A percentile compares a stretch with the other conserved stretches of the same genome.
Conservation (phyloP, 2,329 filamentous ascomycete genomes). For the Alternaria novae-zelandiae region DNA sequence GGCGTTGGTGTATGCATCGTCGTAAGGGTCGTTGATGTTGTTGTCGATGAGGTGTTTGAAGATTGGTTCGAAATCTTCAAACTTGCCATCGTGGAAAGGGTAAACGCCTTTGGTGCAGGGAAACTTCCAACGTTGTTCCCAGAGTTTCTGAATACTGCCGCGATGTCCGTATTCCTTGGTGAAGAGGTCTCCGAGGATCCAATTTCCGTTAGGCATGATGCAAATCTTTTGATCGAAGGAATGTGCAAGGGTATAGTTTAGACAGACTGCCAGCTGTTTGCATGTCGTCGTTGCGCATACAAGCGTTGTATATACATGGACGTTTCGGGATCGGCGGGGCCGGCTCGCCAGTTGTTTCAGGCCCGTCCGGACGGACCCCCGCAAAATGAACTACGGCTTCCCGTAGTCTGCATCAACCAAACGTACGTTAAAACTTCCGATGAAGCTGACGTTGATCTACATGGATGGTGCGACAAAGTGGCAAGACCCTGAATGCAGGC, state of each 20-base stretch:
- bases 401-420: neutral
- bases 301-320: conserved; percentile 9
- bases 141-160: conserved; percentile 41
- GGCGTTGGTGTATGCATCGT: conserved; percentile 66
- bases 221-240: neutral
- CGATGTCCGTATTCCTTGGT: conserved; percentile 46
- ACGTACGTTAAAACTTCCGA: neutral
- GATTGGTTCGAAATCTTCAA: conserved; percentile 73
- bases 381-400: conserved; percentile 6
- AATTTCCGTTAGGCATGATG: conserved; percentile 36
- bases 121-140: conserved; percentile 44
- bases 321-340: conserved; percentile 32
- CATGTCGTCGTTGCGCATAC: neutral
- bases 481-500: neutral
- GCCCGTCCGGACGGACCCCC: conserved; percentile 28
- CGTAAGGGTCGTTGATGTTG: conserved; percentile 69
- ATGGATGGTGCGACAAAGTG: conserved; percentile 5
- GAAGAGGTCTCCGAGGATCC: conserved; percentile 48
- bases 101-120: conserved; percentile 60
- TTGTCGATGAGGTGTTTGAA: conserved; percentile 48
- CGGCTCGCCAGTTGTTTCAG: conserved; percentile 18
- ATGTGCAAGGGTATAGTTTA: neutral
- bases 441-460: neutral
- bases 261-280: neutral
- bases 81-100: conserved; percentile 74